Conservation (phyloP, 768 basidiomycete genomes). For the Mycena rosella region DNA sequence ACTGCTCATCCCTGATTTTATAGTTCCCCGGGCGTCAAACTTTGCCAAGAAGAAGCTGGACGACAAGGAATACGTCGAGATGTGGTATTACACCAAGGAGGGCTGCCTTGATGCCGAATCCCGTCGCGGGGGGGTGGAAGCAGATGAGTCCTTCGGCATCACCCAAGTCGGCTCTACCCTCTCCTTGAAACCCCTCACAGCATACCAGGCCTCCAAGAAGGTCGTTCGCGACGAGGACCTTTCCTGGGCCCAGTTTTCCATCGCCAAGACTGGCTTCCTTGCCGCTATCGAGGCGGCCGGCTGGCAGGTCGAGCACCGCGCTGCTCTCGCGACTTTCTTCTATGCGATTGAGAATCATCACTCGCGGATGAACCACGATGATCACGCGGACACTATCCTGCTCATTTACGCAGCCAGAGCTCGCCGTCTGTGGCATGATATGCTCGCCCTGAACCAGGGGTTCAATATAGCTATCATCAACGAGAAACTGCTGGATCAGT, state of each 20-base stretch:
- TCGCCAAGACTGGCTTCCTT: conserved; percentile 32
- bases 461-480: conserved; percentile 16
- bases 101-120: conserved; percentile 5
- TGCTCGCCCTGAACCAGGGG: not conserved
- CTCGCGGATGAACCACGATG: not conserved
- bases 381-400: conserved; percentile 13
- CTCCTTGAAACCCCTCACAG: conserved; percentile 24
- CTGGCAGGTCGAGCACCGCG: conserved; percentile 27
- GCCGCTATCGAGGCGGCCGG: not conserved
- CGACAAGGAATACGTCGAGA: conserved; percentile 4
- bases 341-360: conserved; percentile 31
- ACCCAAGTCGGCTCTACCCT: conserved; percentile 24
- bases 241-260: conserved; percentile 35
- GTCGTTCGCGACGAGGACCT: conserved; percentile 34
- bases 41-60: conserved; percentile 14
- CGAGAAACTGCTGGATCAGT: not conserved
- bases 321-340: conserved; percentile 27
- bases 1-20: conserved; percentile 3
- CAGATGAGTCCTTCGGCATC: conserved; percentile 30
- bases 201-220: conserved; percentile 35
- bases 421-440: not conserved
- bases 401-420: conserved; percentile 6
- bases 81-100: conserved; percentile 18
- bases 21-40: not conserved
- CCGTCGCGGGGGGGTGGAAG: conserved; percentile 1